Percentiles rank a stretch among this genome's conserved stretches.
These are phyloP conservation scores for Acrocalymma vagum DNA, from an alignment of 2,329 filamentous ascomycete genomes.

Conservation along the genomic window DNA sequence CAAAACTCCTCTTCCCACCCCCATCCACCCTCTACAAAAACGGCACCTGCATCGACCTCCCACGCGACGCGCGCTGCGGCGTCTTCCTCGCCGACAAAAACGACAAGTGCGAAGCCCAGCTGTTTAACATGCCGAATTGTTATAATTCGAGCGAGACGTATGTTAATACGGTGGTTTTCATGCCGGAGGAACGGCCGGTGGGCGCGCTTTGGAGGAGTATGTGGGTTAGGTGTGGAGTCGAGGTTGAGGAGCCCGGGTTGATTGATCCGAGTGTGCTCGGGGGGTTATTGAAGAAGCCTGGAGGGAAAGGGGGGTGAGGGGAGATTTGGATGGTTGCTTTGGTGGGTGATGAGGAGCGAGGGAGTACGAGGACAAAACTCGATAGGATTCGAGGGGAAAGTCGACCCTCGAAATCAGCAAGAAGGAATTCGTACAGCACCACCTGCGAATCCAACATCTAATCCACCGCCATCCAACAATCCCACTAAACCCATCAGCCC, in stretches of 20 bases:
- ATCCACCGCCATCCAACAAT: too few relatives aligned
- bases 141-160: conserved; percentile 36
- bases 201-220: conserved; percentile 46
- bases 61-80: conserved; percentile 40
- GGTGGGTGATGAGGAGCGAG: too few relatives aligned
- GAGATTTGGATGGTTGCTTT: too few relatives aligned
- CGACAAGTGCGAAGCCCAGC: conserved; percentile 44
- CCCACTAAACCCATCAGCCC: too few relatives aligned
- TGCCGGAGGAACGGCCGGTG: conserved; percentile 43
- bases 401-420: too few relatives aligned
- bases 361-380: too few relatives aligned
- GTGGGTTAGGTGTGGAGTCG: conserved; percentile 42
- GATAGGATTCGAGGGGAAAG: too few relatives aligned
- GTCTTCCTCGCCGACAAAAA: conserved; percentile 43
- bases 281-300: conserved; percentile 35
- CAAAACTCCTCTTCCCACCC: conserved; percentile 32
- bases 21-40: conserved; percentile 36
- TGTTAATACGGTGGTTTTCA: conserved; percentile 45
- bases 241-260: conserved; percentile 36
- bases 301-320: too few relatives aligned
- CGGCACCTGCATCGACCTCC: conserved; percentile 42
- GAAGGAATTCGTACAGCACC: too few relatives aligned
- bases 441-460: too few relatives aligned
- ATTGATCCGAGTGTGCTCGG: conserved; percentile 39
- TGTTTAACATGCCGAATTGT: conserved; percentile 40